A percentile compares a stretch with the other conserved stretches of the same genome.
Evolutionary conservation across 2,329 filamentous ascomycete species (phyloP).

Genomic region (Alternaria gansuensis): DNA sequence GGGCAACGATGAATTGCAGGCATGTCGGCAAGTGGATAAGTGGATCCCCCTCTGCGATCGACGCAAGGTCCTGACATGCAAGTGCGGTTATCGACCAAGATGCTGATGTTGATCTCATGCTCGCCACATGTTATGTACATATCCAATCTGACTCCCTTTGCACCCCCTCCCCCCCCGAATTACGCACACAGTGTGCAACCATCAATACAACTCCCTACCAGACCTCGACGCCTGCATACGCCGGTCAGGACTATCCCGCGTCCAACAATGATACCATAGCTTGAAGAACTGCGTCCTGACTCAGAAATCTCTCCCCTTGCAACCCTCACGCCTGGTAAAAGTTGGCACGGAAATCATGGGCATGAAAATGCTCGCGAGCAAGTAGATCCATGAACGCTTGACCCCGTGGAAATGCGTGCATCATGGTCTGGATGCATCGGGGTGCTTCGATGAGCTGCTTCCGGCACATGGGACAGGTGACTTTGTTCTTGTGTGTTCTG

Average conservation of each 20-base stretch:
- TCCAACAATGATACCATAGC: constrained; percentile 31
- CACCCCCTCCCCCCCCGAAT: not conserved
- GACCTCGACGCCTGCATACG: constrained; percentile 20
- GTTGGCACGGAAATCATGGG: constrained; percentile 31
- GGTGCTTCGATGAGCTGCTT: constrained; percentile 42
- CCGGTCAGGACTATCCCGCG: constrained; percentile 19
- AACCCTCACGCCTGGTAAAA: constrained; percentile 24
- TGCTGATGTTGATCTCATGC: constrained; percentile 6
- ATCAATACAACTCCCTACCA: constrained; percentile 11
- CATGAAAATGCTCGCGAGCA: constrained; percentile 30
- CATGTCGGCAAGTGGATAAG: constrained; percentile 20
- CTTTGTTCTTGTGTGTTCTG: constrained; percentile 49
- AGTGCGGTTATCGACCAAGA: constrained; percentile 6
- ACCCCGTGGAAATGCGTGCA: constrained; percentile 23
- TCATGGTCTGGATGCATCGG: constrained; percentile 20
- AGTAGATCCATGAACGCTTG: constrained; percentile 31
- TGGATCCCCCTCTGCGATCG: constrained; percentile 14
- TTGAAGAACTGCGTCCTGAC: not conserved
- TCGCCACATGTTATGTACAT: constrained; percentile 14
- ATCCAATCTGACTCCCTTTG: constrained; percentile 3
- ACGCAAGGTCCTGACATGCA: constrained; percentile 15
- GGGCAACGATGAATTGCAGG: constrained; percentile 43
- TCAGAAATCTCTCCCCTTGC: not conserved
- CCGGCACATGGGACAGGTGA: constrained; percentile 52
- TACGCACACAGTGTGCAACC: constrained; percentile 7